Base-by-base conservation (phyloP, 495 filamentous ascomycete genomes). In the Aspergillus egyptiacus region DNA sequence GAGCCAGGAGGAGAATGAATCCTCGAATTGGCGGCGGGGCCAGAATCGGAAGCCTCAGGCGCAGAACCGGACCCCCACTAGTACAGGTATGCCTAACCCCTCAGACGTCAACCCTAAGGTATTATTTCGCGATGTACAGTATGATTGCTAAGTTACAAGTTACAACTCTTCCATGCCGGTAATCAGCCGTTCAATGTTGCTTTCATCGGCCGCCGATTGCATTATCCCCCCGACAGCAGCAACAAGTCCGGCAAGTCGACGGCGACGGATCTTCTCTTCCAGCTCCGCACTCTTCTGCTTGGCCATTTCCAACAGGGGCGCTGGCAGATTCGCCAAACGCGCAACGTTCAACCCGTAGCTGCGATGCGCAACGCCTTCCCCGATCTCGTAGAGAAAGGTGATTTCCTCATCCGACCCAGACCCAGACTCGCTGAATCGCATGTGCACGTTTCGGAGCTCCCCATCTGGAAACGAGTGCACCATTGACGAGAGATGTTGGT, bases 261-360 rank as follows among this genome's bases (percentile, higher is more conserved):
- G 79, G 51, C 71, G 72, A 55, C 73, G 81, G 51, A 91, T 81
- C 51, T 76, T 75, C 31, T 82, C 78, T 66, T 98, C 93, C 58
- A 98, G 55, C 66, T 91, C 82, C 23, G 72, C 71, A 58, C 87
- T 93, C 71, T 94, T 95, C 44, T 74, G 63, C 17, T 77, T 81
- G 8, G 94, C 93, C 24, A 87, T 72, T 17, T 91, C 84, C 17
- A 97, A 60, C 25, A 96, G 81, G 13, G 75, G 65, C 11, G 75
- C 68, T 4, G 94, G 90, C 23, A 98, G 74, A 42, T 87, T 84
- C 24, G 94, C 94, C 42, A 99, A 62, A 23, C 87, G 72, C 5
- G 93, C 93, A 19, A 97, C 93, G 63, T 97, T 97, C 13, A 99
- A 66, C 2, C 93, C 93, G 59, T 99, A 99, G 27, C 83, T 89